A percentile compares a stretch with the other conserved stretches of the same genome.
Evolutionary conservation across 345 rosid genomes (phyloP).

Genomic region (Gossypium ekmanianum): DNA sequence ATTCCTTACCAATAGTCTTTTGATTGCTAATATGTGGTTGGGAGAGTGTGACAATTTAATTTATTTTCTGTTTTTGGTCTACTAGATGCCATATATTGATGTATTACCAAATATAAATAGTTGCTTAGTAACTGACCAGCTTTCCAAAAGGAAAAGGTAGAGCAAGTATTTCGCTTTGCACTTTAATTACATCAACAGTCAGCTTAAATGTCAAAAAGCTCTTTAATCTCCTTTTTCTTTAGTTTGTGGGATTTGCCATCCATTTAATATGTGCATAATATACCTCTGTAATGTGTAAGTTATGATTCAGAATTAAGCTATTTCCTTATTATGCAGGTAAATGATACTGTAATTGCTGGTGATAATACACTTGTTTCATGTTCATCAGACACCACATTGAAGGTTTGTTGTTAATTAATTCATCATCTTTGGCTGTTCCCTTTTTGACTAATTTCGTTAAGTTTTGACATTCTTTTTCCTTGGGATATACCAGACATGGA

Average conservation of each 20-base stretch:
- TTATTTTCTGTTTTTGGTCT: not conserved
- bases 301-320: not conserved
- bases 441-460: conserved; percentile 19
- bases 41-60: not conserved
- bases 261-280: not conserved
- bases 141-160: not conserved
- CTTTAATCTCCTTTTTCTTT: not conserved
- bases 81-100: not conserved
- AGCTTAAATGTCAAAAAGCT: conserved; percentile 12
- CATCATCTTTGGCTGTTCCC: not conserved
- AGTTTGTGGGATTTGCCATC: not conserved
- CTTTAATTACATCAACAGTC: not conserved
- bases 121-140: not conserved
- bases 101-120: not conserved
- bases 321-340: conserved; percentile 56
- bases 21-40: not conserved
- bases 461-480: conserved; percentile 8
- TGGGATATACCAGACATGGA: conserved; percentile 60
- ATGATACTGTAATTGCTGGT: conserved; percentile 75
- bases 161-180: not conserved
- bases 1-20: not conserved
- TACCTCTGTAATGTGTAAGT: not conserved
- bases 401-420: conserved; percentile 47
- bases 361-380: conserved; percentile 89
- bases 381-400: conserved; percentile 91